phyloP scores from a whole-genome alignment of 805 yeast species.

The Clavispora carvajalis region DNA sequence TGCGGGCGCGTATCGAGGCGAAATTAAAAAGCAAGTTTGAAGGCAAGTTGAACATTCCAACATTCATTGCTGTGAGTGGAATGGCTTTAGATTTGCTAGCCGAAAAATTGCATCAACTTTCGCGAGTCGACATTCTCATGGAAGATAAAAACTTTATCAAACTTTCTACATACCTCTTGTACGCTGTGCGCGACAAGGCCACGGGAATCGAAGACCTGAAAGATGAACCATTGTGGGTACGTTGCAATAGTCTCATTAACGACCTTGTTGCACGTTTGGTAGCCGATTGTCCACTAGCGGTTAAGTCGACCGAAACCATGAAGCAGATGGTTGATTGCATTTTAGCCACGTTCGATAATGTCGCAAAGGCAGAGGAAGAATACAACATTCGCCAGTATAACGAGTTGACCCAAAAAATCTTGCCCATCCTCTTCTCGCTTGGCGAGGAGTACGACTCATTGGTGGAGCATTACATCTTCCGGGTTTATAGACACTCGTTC shows the following conservation, averaged over 20 bases:
- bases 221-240: conserved; percentile 48
- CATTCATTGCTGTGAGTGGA: conserved; percentile 58
- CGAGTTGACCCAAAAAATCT: conserved; percentile 34
- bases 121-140: conserved; percentile 31
- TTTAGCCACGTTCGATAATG: conserved; percentile 34
- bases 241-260: conserved; percentile 40
- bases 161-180: conserved; percentile 46
- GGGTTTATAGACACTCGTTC: conserved; percentile 56
- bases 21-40: conserved; percentile 40
- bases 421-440: conserved; percentile 31
- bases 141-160: conserved; percentile 42
- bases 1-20: conserved; percentile 50
- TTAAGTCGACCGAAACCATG: conserved; percentile 30
- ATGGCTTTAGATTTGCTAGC: conserved; percentile 39
- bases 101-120: conserved; percentile 25
- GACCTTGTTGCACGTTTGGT: conserved; percentile 28
- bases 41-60: conserved; percentile 46
- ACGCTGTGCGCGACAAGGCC: conserved; percentile 43
- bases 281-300: conserved; percentile 7
- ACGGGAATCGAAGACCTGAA: conserved; percentile 24
- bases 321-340: conserved; percentile 36
- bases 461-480: conserved; percentile 40
- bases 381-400: conserved; percentile 44
- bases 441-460: conserved; percentile 13
- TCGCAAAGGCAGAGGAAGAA: conserved; percentile 30